Evolutionary conservation across 176 grass and related monocot species (phyloP).

Genomic region (Aegilops longissima): DNA sequence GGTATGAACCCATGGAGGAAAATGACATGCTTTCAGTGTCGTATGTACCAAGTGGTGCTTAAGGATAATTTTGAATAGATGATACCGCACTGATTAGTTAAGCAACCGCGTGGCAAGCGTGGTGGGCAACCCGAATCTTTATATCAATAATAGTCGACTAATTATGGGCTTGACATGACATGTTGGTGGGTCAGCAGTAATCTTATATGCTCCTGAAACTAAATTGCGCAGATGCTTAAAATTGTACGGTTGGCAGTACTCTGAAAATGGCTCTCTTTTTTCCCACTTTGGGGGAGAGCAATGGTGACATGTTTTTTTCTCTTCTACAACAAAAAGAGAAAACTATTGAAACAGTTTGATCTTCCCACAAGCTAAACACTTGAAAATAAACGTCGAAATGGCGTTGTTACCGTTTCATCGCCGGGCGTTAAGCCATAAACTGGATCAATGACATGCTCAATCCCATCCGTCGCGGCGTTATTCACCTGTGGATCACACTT

Average conservation of each 20-base stretch:
- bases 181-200: background rate
- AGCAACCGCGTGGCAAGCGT: background rate
- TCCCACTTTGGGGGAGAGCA: background rate
- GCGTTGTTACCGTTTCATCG: background rate
- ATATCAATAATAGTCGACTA: background rate
- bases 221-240: no score
- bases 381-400: background rate
- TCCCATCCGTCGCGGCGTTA: constrained; percentile 24
- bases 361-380: background rate
- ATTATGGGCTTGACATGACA: background rate
- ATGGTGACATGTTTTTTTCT: background rate
- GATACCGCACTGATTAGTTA: background rate
- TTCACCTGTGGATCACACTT: constrained; percentile 22
- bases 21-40: background rate
- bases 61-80: background rate
- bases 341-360: background rate
- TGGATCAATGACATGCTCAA: background rate
- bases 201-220: background rate
- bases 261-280: background rate
- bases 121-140: background rate
- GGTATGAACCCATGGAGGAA: background rate
- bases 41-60: background rate
- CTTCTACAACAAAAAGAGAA: background rate
- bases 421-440: background rate
- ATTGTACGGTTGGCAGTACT: background rate